Conservation (phyloP, 805 yeast genomes). For the Barnettozyma vustinii region DNA sequence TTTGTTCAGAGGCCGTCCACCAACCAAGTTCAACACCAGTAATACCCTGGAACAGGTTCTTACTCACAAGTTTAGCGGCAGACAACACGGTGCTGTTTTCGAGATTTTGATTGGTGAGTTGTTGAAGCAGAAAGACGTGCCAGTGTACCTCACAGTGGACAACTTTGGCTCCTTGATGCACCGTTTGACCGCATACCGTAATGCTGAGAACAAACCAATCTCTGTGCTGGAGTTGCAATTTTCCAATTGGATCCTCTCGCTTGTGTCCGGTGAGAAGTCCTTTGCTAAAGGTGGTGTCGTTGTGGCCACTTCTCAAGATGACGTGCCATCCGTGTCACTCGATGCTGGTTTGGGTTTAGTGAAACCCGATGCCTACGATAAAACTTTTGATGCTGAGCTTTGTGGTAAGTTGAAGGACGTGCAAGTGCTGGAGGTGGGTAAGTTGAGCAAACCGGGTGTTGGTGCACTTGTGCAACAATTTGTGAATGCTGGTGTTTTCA, state of each 20-base stretch:
- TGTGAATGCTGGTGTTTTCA: conserved; percentile 34
- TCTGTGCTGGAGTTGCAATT: conserved; percentile 60
- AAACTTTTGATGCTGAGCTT: conserved; percentile 42
- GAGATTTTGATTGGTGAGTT: conserved; percentile 52
- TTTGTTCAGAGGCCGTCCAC: conserved; percentile 29
- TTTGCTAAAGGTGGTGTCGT: conserved; percentile 63
- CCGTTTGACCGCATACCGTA: conserved; percentile 50
- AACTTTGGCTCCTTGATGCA: conserved; percentile 59
- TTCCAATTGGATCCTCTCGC: conserved; percentile 49
- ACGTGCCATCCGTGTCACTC: conserved; percentile 49
- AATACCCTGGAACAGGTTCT: conserved; percentile 42
- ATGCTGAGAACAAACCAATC: conserved; percentile 48
- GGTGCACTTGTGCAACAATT: conserved; percentile 36
- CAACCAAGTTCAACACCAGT: conserved; percentile 24
- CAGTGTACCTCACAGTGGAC: conserved; percentile 69
- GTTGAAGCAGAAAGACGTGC: conserved; percentile 41
- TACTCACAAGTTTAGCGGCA: conserved; percentile 31
- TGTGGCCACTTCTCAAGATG: conserved; percentile 54
- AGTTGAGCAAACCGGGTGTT: conserved; percentile 42
- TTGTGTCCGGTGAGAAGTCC: conserved; percentile 44
- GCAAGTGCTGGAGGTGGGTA: conserved; percentile 36
- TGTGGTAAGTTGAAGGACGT: conserved; percentile 41
- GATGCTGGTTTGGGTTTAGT: conserved; percentile 51
- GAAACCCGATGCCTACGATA: conserved; percentile 52
- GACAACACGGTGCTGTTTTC: conserved; percentile 41